These are phyloP conservation scores for Mangifera indica DNA, from an alignment of 345 rosid species.

Conservation along the genomic window DNA sequence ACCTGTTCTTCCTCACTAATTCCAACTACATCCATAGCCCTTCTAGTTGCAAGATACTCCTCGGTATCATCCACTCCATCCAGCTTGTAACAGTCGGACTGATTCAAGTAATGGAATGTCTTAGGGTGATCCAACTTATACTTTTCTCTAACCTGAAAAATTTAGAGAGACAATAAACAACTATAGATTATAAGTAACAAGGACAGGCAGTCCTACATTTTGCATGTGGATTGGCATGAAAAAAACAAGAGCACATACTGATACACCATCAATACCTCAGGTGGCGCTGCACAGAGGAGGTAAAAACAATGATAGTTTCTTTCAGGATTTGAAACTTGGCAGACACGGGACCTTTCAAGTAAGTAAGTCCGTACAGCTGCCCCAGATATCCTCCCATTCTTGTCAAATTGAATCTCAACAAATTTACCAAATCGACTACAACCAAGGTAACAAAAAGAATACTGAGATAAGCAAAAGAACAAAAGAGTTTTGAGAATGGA, in stretches of 20 bases:
- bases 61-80: slow-evolving; percentile 87
- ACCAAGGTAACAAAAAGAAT: slow-evolving; percentile 20
- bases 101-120: slow-evolving; percentile 86
- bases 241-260: slow-evolving; percentile 11
- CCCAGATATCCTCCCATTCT: slow-evolving; percentile 96
- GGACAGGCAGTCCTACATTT: neutral
- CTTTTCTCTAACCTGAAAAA: slow-evolving; percentile 70
- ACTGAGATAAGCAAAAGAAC: slow-evolving; percentile 3
- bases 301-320: slow-evolving; percentile 98
- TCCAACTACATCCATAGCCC: slow-evolving; percentile 99
- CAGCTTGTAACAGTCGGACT: slow-evolving; percentile 72
- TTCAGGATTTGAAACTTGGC: slow-evolving; percentile 97
- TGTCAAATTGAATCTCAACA: slow-evolving; percentile 98
- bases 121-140: slow-evolving; percentile 71
- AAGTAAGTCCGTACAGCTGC: slow-evolving; percentile 96
- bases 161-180: slow-evolving; percentile 18
- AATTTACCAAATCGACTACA: slow-evolving; percentile 98
- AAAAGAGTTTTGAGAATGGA: neutral
- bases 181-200: slow-evolving; percentile 16
- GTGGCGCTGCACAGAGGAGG: slow-evolving; percentile 95
- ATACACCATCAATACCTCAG: slow-evolving; percentile 60
- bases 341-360: slow-evolving; percentile 98
- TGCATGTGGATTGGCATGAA: slow-evolving; percentile 14
- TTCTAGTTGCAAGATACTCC: slow-evolving; percentile 93
- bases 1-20: slow-evolving; percentile 98